These are phyloP conservation scores for Gymnopilus junonius DNA, from an alignment of 768 basidiomycete species.

Conservation along the genomic window DNA sequence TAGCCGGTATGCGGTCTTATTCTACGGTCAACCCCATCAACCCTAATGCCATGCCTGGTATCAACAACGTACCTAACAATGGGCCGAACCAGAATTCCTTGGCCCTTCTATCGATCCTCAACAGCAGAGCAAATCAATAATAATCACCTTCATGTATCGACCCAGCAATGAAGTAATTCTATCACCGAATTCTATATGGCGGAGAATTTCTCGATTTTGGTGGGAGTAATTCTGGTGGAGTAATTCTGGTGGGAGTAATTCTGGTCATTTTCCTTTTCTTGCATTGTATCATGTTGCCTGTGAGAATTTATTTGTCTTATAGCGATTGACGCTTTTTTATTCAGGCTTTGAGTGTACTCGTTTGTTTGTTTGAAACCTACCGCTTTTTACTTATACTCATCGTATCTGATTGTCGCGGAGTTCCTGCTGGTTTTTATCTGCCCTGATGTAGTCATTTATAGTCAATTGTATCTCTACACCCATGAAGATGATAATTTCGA, in stretches of 20 bases:
- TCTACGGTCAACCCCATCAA: conserved; percentile 11
- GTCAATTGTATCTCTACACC: conserved; percentile 22
- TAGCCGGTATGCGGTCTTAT: conserved; percentile 15
- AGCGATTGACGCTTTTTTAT: conserved; percentile 5
- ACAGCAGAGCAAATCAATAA: conserved; percentile 22
- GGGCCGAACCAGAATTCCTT: conserved; percentile 18
- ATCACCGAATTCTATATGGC: not conserved
- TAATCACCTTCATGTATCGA: conserved; percentile 7
- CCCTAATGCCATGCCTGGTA: conserved; percentile 7
- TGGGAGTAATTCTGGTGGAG: not conserved
- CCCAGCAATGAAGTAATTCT: conserved; percentile 8
- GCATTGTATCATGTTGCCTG: conserved; percentile 12
- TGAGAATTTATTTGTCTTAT: conserved; percentile 16
- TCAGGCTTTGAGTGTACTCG: not conserved
- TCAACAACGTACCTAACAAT: conserved; percentile 16
- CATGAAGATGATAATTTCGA: conserved; percentile 7
- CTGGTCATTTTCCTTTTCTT: conserved; percentile 2
- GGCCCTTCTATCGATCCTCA: conserved; percentile 34
- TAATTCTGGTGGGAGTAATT: not conserved
- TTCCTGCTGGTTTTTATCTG: conserved; percentile 21
- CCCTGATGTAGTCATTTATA: conserved; percentile 12
- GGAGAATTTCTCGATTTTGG: not conserved
- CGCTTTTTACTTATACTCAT: conserved; percentile 1
- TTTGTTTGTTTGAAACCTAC: not conserved
- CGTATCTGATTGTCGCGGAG: conserved; percentile 5